A percentile compares a stretch with the other conserved stretches of the same genome.
Evolutionary conservation across 1,284 basidiomycete genomes (phyloP).

Genomic region (Coniophora puteana): DNA sequence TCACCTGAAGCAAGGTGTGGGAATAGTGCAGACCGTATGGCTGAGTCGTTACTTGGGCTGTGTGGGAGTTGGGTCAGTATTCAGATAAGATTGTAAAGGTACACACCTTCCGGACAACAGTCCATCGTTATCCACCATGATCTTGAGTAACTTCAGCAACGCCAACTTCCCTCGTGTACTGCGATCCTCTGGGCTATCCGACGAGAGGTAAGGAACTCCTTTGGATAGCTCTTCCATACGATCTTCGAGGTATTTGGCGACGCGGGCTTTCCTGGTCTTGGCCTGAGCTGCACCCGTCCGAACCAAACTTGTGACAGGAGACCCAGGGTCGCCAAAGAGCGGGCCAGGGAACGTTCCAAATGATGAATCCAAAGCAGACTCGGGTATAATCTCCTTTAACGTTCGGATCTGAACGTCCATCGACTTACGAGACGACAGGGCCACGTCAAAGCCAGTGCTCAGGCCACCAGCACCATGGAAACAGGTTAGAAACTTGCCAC

Average conservation of each 20-base stretch:
- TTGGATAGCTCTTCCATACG: constrained; percentile 74
- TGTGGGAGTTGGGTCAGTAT: constrained; percentile 15
- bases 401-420: constrained; percentile 68
- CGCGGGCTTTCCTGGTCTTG: constrained; percentile 82
- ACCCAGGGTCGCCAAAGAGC: constrained; percentile 72
- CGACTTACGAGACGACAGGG: constrained; percentile 67
- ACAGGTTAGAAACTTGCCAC: constrained; percentile 81
- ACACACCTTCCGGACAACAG: constrained; percentile 74
- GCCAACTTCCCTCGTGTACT: constrained; percentile 74
- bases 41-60: constrained; percentile 70
- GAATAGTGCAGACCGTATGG: constrained; percentile 60
- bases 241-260: constrained; percentile 74
- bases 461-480: constrained; percentile 73
- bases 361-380: constrained; percentile 57
- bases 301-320: constrained; percentile 66
- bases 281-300: constrained; percentile 56
- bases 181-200: constrained; percentile 48
- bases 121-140: constrained; percentile 87
- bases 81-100: background rate
- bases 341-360: constrained; percentile 78
- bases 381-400: constrained; percentile 66
- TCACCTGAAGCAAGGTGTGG: constrained; percentile 41
- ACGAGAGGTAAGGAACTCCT: constrained; percentile 69
- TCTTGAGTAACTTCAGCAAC: constrained; percentile 71
- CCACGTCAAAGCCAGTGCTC: constrained; percentile 74